Conservation (phyloP, 1,139 yeast genomes). For the Arxiozyma slooffiae region DNA sequence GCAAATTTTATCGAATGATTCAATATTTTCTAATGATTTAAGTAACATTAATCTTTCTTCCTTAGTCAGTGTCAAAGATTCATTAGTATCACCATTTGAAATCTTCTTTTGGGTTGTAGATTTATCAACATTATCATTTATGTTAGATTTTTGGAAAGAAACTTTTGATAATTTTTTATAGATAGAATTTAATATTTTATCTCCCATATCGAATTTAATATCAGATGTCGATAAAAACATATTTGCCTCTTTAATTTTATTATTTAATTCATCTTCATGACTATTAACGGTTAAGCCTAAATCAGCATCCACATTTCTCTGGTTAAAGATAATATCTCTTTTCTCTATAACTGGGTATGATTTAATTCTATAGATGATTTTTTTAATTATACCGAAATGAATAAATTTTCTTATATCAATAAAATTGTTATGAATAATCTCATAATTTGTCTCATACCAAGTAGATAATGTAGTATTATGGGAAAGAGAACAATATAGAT, state of each 20-base stretch:
- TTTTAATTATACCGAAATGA: slow-evolving; percentile 76
- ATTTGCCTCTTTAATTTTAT: slow-evolving; percentile 1
- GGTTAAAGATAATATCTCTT: not conserved
- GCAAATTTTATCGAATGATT: slow-evolving; percentile 63
- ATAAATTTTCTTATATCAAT: slow-evolving; percentile 78
- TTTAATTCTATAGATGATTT: slow-evolving; percentile 71
- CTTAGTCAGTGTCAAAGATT: slow-evolving; percentile 14
- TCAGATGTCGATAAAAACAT: slow-evolving; percentile 24
- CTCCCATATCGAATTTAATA: slow-evolving; percentile 24
- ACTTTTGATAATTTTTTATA: slow-evolving; percentile 25
- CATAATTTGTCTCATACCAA: slow-evolving; percentile 66
- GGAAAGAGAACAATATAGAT: slow-evolving; percentile 64
- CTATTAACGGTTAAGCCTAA: slow-evolving; percentile 16
- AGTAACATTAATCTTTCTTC: slow-evolving; percentile 36
- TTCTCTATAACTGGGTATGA: slow-evolving; percentile 53
- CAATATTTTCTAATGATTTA: slow-evolving; percentile 46
- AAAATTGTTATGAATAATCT: slow-evolving; percentile 47
- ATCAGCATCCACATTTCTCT: slow-evolving; percentile 26
- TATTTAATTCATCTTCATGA: slow-evolving; percentile 19
- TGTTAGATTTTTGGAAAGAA: slow-evolving; percentile 14
- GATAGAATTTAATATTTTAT: slow-evolving; percentile 21
- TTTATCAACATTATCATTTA: slow-evolving; percentile 5
- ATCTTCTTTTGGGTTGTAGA: not conserved
- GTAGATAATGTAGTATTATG: slow-evolving; percentile 71
- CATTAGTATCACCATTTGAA: not conserved